Base-by-base conservation (phyloP, 1,139 yeast genomes). In the Saccharomyces hybrid region DNA sequence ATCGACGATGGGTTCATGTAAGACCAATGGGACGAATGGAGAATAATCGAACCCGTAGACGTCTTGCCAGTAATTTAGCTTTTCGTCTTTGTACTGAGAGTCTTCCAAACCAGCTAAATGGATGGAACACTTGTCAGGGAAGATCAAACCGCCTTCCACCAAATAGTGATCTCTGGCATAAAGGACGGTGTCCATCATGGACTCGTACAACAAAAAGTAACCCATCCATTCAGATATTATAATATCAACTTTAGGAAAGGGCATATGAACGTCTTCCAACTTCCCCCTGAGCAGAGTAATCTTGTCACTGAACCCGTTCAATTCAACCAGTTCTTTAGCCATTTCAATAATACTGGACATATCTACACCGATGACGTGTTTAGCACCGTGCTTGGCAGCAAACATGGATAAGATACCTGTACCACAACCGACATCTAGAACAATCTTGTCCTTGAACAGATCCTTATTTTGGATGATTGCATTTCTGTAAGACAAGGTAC, bases 171-270 rank as follows among this genome's bases (percentile, higher is more conserved):
- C 99, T 74, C 99, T 83, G 34, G 99, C 99, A 62, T 82, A 81
- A 61, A 95, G 77, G 24, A 95, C 99, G 42, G 99, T 90, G 71
- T 95, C 99, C 72, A 95, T 80, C 99, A 95, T 95, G 60, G 96
- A 88, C 77, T 95, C 99, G 70, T 93, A 95, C 57, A 95, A 77
- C 66, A 95, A 75, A 69, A 95, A 95, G 75, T 95, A 95, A 19
- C 99, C 99, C 99, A 95, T 95, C 99, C 99, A 95, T 75, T 95
- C 99, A 60, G 95, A 85, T 58, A 95, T 86, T 64, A 95, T 95
- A 64, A 95, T 93, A 71, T 95, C 99, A 52, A 95, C 99, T 68
- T 86, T 75, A 51, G 75, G 75, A 58, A 71, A 84, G 49, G 99
- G 99, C 64, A 95, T 77, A 57, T 75, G 81, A 56, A 93, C 91